A percentile compares a stretch with the other conserved stretches of the same genome.
These are phyloP conservation scores for Penicillium lagena DNA, from an alignment of 495 filamentous ascomycete genomes.

Conservation along the genomic window DNA sequence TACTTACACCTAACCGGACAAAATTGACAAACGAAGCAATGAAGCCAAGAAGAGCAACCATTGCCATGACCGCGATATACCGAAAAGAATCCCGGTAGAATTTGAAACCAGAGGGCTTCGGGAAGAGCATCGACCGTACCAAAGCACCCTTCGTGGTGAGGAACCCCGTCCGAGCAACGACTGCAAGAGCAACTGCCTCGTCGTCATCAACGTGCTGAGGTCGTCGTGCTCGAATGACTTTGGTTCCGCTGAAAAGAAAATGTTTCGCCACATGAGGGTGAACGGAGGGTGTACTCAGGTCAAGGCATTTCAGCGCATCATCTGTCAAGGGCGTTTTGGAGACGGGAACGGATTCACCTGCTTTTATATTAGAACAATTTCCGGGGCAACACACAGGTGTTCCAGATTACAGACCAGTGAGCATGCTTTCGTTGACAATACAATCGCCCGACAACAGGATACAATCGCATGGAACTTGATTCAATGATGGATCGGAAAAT, in stretches of 20 bases:
- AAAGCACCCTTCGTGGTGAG: constrained; percentile 95
- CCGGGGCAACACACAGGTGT: background rate
- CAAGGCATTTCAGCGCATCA: constrained; percentile 64
- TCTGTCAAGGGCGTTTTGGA: constrained; percentile 87
- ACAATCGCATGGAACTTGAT: constrained; percentile 92
- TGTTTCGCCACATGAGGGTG: constrained; percentile 74
- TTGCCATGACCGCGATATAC: constrained; percentile 95
- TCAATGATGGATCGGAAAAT: constrained; percentile 88
- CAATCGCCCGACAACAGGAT: constrained; percentile 89
- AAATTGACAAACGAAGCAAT: constrained; percentile 90
- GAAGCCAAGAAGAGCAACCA: constrained; percentile 85
- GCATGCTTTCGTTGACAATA: constrained; percentile 99
- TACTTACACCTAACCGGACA: constrained; percentile 60
- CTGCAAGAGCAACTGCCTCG: constrained; percentile 85
- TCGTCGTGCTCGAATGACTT: constrained; percentile 82
- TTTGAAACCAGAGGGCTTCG: constrained; percentile 95
- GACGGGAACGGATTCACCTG: constrained; percentile 93
- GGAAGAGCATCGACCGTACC: constrained; percentile 97
- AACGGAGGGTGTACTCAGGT: constrained; percentile 72
- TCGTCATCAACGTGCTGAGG: constrained; percentile 82
- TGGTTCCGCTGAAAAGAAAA: constrained; percentile 91
- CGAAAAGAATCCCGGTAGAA: constrained; percentile 97
- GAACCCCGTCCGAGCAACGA: constrained; percentile 91
- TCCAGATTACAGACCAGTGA: constrained; percentile 57
- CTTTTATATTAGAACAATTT: constrained; percentile 12